Percentiles rank a stretch among this genome's conserved stretches.
These are phyloP conservation scores for Allium cepa DNA, from an alignment of 106 monocot species.

Conservation along the genomic window DNA sequence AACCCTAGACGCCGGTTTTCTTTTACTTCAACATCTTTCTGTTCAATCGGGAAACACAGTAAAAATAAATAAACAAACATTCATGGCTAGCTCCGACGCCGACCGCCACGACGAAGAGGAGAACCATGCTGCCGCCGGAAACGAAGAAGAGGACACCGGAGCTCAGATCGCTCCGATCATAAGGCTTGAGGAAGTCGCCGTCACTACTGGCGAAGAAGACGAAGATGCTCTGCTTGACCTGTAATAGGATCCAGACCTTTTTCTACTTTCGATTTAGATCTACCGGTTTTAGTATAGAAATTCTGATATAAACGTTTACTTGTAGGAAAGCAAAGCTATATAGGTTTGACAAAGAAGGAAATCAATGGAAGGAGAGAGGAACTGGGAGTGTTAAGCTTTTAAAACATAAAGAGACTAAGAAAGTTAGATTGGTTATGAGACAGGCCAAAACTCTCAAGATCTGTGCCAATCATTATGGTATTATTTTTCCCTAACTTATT, in stretches of 20 bases:
- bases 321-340: constrained; percentile 89
- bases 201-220: constrained; percentile 86
- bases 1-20: too few relatives aligned
- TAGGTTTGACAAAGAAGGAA: constrained; percentile 85
- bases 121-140: constrained; percentile 16
- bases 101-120: constrained; percentile 33
- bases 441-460: constrained; percentile 97
- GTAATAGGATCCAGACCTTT: constrained; percentile 10
- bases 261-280: too few relatives aligned
- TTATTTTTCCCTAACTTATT: not conserved
- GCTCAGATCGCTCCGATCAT: constrained; percentile 84
- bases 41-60: too few relatives aligned
- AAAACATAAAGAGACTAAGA: constrained; percentile 69
- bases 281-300: too few relatives aligned
- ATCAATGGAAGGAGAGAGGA: constrained; percentile 95
- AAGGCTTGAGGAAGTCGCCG: constrained; percentile 72
- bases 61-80: too few relatives aligned
- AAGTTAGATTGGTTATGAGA: constrained; percentile 90
- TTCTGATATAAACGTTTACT: not conserved
- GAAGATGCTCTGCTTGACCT: constrained; percentile 71
- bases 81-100: constrained; percentile 58
- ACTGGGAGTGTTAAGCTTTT: constrained; percentile 77
- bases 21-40: too few relatives aligned
- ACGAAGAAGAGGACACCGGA: constrained; percentile 74
- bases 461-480: constrained; percentile 89